Percentiles rank a stretch among this genome's conserved stretches.
phyloP scores from a whole-genome alignment of 495 filamentous ascomycete species.

The Bombardia bombarda region DNA sequence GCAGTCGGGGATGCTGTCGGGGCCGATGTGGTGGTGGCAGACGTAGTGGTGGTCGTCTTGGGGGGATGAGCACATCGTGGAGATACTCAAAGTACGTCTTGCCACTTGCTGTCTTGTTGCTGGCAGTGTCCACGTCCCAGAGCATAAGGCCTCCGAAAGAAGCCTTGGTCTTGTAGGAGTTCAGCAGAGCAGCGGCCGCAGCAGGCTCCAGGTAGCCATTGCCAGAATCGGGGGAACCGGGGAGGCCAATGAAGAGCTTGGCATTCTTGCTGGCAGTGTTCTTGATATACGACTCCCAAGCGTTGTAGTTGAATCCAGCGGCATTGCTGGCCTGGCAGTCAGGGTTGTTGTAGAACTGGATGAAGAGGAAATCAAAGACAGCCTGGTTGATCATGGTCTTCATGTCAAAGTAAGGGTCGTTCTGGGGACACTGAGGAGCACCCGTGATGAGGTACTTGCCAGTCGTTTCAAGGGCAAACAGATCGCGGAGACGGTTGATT shows the following conservation, averaged over 20 bases:
- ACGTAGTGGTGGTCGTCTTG: not conserved
- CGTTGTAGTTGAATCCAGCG: slow-evolving; percentile 51
- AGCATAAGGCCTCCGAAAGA: slow-evolving; percentile 36
- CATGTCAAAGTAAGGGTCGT: slow-evolving; percentile 42
- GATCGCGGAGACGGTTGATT: slow-evolving; percentile 44
- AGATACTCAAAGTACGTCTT: slow-evolving; percentile 22
- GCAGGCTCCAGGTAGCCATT: slow-evolving; percentile 25
- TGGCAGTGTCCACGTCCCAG: slow-evolving; percentile 30
- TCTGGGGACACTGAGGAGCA: slow-evolving; percentile 57
- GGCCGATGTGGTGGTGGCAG: not conserved
- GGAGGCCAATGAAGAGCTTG: slow-evolving; percentile 57
- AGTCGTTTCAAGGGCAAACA: slow-evolving; percentile 29
- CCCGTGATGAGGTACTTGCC: slow-evolving; percentile 50
- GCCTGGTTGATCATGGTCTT: slow-evolving; percentile 45
- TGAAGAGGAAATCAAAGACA: slow-evolving; percentile 55
- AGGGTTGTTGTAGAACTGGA: slow-evolving; percentile 69
- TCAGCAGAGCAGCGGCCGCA: slow-evolving; percentile 16
- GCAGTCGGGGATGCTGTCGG: slow-evolving; percentile 5
- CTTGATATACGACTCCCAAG: slow-evolving; percentile 52
- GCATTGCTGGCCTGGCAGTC: slow-evolving; percentile 40
- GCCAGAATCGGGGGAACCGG: slow-evolving; percentile 36
- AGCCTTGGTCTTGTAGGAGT: slow-evolving; percentile 21
- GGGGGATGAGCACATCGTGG: slow-evolving; percentile 5
- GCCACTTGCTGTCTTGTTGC: slow-evolving; percentile 11
- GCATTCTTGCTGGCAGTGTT: slow-evolving; percentile 46